Percentiles rank a stretch among this genome's conserved stretches.
phyloP scores from a whole-genome alignment of 768 basidiomycete species.

The Galerina sulciceps region DNA sequence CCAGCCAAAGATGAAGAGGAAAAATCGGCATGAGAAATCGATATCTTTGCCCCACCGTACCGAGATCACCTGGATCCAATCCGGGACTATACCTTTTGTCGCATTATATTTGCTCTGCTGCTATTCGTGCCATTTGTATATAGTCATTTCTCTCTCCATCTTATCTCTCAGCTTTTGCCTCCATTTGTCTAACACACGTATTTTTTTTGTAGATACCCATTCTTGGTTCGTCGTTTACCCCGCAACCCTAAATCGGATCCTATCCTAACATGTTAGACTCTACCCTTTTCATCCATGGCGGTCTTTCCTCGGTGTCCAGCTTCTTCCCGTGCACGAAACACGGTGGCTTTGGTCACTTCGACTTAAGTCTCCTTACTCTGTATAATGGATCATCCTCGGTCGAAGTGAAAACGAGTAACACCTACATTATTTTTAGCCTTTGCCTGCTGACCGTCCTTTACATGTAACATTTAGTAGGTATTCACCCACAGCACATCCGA shows the following conservation, averaged over 20 bases:
- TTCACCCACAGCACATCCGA: no score
- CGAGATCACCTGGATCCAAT: not conserved
- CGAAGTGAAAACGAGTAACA: no score
- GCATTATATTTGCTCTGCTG: not conserved
- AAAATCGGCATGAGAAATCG: conserved; percentile 16
- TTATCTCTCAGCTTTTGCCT: not conserved
- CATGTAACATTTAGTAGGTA: no score
- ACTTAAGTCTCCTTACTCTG: no score
- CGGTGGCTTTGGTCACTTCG: no score
- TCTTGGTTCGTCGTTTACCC: not conserved
- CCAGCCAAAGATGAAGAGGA: conserved; percentile 22
- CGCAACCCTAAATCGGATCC: not conserved
- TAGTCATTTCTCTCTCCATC: not conserved
- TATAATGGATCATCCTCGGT: no score
- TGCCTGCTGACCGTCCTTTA: no score
- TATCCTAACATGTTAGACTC: no score
- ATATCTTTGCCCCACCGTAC: not conserved
- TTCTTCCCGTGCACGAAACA: no score
- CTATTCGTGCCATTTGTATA: not conserved
- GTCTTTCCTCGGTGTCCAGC: no score
- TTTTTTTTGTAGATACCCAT: not conserved
- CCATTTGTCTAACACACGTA: not conserved
- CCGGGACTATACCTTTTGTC: not conserved
- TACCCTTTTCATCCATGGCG: no score
- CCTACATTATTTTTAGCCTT: no score